Base-by-base conservation (phyloP, 169 alveolate species). In the Eimeria sp. region DNA sequence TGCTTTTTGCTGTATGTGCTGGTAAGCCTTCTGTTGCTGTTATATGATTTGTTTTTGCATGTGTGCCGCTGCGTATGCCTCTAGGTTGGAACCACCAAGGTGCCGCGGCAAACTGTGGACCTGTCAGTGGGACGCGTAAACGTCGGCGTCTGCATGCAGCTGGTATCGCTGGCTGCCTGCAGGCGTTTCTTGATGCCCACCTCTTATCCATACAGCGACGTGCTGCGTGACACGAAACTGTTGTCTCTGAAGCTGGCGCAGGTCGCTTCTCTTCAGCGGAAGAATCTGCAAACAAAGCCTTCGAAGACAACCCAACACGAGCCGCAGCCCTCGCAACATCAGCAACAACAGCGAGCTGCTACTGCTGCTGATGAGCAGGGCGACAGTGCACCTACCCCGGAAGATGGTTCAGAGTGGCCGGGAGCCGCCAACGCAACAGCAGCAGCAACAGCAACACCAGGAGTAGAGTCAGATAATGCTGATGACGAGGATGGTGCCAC, bases 161-260 rank as follows among this genome's bases (percentile, higher is more conserved):
- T 93, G 20, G 74, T 82, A 18, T 93, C 96, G 30, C 89, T 93
- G 58, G 96, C 90, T 33, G 94, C 96, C 40, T 80, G 94, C 60
- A 80, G 87, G 94, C 85, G 74, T 13, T 93, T 80, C 80, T 62
- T 93, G 52, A 27, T 83, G n/a, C 96, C 96, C 46, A 80, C 82
- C 10, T 40, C 77, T 27, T 83, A 68, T 37, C 96, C 96, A 18
- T 93, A 74, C 94, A 83, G 90, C 18, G 71, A 66, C 68, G 85
- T 56, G 40, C 85, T 93, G 54, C 71, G 89, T 23, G 71, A 83
- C 40, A 78, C 96, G 49, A 37, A 62, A 27, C 30, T 54, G 43
- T 60, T 83, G 68, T 0, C 74, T 52, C 43, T 56, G 71, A 93
- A 93, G 64, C 25, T 93, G 25, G 90, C 90, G n/a, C 96, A 93